Base-by-base conservation (phyloP, 306 rosid species). In the Delonix regia region DNA sequence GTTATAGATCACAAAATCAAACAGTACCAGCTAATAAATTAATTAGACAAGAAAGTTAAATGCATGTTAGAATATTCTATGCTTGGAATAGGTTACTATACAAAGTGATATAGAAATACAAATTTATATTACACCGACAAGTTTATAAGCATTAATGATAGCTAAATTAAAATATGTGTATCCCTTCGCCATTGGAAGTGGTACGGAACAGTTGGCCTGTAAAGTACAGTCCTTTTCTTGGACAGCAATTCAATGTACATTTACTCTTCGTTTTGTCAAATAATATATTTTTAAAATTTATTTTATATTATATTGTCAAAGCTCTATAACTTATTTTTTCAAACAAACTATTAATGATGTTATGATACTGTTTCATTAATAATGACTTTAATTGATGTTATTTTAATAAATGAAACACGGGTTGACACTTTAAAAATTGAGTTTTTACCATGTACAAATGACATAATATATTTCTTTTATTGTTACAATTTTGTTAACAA, bases 131-230 rank as follows among this genome's bases (percentile, higher is more conserved):
- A 22, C 83, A 73, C 81, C 74, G 74, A 68, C 62, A 68, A 42
- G 19, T 63, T 42, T 25, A 70, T 70, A 44, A 6, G 7, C 57
- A 61, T 68, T 71, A 44, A 77, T 52, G 78, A 51, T 49, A 10
- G 12, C 39, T 51, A 57, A 69, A 19, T 55, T 68, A 77, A 4
- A 69, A 71, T 45, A 49, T 12, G 34, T 27, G 30, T 51, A 16
- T 71, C 9, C 62, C 44, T 62, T 72, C 38, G 9, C n/a, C 41
- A 12, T 52, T 70, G 52, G 55, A 53, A 69, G 78, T 61, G 75
- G 90, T 84, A 87, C 88, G 88, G 88, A 84, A 41, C 53, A 71
- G 30, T 19, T 44, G 47, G 45, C 66, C 64, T 77, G 60, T 22
- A 16, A 80, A 71, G 83, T 19, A 83, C 85, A 25, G 65, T 78